These are phyloP conservation scores for Phytophthora capsici DNA, from an alignment of 352 stramenopile species.

Conservation along the genomic window DNA sequence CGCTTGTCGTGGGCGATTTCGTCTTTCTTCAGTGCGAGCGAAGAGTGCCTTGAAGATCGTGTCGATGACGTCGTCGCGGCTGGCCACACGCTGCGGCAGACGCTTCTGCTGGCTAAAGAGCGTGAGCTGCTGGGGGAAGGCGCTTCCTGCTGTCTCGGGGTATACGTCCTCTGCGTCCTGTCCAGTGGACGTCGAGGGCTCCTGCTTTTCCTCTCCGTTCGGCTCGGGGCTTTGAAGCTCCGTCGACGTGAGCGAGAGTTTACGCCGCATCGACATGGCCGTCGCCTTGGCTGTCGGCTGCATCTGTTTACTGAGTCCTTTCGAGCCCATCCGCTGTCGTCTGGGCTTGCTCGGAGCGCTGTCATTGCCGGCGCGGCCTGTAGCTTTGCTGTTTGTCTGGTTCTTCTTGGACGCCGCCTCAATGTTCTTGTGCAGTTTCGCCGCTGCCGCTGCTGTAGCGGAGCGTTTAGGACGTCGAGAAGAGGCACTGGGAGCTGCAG, in stretches of 20 bases:
- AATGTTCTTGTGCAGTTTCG: conserved; percentile 37
- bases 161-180: conserved; percentile 71
- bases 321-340: conserved; percentile 59
- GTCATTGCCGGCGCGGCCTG: conserved; percentile 3
- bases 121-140: conserved; percentile 75
- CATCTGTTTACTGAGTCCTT: conserved; percentile 39
- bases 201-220: neutral
- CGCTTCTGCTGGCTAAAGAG: conserved; percentile 85
- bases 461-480: conserved; percentile 20
- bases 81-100: conserved; percentile 73
- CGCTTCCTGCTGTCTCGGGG: conserved; percentile 55
- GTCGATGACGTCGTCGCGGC: conserved; percentile 82
- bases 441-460: conserved; percentile 11
- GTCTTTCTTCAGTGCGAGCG: conserved; percentile 38
- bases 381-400: conserved; percentile 1
- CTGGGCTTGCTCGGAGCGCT: conserved; percentile 42
- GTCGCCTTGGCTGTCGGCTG: conserved; percentile 19
- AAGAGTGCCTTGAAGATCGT: conserved; percentile 85
- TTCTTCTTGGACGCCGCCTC: conserved; percentile 26
- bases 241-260: conserved; percentile 43
- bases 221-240: conserved; percentile 21
- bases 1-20: conserved; percentile 34
- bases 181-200: conserved; percentile 27
- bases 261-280: conserved; percentile 35
- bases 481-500: neutral